Evolutionary conservation across 768 basidiomycete genomes (phyloP).

Genomic region (Pleurotus salmoneostramineus): DNA sequence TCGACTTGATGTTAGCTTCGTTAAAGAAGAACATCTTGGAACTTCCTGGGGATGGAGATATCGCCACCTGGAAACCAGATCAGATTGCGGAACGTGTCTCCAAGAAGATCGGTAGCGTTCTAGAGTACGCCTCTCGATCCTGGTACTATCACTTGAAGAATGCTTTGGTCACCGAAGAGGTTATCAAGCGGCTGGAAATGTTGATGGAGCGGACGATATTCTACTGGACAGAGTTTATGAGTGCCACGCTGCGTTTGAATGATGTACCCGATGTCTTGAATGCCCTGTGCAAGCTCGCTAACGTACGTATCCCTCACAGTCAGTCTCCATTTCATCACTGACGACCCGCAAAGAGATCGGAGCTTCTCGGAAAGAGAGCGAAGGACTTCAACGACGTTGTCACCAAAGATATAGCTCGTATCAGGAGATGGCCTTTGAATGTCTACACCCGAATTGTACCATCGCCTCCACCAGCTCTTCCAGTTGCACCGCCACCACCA

Average conservation of each 20-base stretch:
- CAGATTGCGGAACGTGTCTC: not conserved
- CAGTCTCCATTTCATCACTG: not conserved
- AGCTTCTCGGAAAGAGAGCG: not conserved
- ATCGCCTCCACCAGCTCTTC: not conserved
- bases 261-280: not conserved
- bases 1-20: slow-evolving; percentile 6
- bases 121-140: slow-evolving; percentile 13
- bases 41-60: not conserved
- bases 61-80: not conserved
- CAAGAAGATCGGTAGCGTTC: slow-evolving; percentile 1
- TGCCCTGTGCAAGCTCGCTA: not conserved
- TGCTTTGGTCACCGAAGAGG: not conserved
- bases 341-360: not conserved
- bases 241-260: not conserved
- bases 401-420: not conserved
- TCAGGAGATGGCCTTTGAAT: slow-evolving; percentile 3
- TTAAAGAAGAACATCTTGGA: slow-evolving; percentile 8
- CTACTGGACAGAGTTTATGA: slow-evolving; percentile 10
- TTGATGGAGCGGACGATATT: slow-evolving; percentile 3
- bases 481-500: not conserved
- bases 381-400: not conserved
- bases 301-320: not conserved
- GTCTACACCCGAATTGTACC: not conserved
- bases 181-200: not conserved
- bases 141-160: slow-evolving; percentile 13